These are phyloP conservation scores for Gnaphalium uliginosum DNA, from an alignment of 129 eudicot genomes.

Conservation along the genomic window DNA sequence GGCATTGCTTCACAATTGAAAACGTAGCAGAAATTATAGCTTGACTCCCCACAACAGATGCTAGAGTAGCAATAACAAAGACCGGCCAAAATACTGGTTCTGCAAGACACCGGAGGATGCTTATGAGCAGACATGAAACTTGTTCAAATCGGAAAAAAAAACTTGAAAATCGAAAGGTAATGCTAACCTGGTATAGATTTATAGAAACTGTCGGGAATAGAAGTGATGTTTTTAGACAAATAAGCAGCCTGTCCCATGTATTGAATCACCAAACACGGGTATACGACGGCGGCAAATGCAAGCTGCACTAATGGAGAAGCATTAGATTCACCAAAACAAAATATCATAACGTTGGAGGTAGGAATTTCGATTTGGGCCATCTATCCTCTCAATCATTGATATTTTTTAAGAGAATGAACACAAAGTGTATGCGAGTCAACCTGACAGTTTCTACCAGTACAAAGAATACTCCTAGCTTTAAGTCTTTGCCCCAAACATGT, in stretches of 20 bases:
- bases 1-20: slow-evolving; percentile 87
- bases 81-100: slow-evolving; percentile 88
- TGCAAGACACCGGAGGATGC: slow-evolving; percentile 40
- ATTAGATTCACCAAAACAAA: neutral
- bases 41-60: slow-evolving; percentile 92
- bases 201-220: slow-evolving; percentile 79
- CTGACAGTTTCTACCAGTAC: neutral
- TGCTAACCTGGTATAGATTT: slow-evolving; percentile 81
- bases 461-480: neutral
- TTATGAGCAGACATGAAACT: neutral
- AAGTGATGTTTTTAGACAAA: slow-evolving; percentile 63
- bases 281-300: slow-evolving; percentile 61
- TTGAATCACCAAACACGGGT: slow-evolving; percentile 89
- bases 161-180: neutral
- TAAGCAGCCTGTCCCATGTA: slow-evolving; percentile 99
- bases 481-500: neutral
- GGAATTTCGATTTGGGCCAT: neutral
- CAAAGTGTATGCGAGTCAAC: neutral
- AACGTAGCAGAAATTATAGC: slow-evolving; percentile 95
- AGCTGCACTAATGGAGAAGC: slow-evolving; percentile 53
- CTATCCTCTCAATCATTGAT: neutral
- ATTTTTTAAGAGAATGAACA: neutral
- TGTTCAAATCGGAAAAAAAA: neutral
- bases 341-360: neutral
- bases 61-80: slow-evolving; percentile 73